phyloP scores from a whole-genome alignment of 2,329 filamentous ascomycete species.

The Hypocreales sp. region DNA sequence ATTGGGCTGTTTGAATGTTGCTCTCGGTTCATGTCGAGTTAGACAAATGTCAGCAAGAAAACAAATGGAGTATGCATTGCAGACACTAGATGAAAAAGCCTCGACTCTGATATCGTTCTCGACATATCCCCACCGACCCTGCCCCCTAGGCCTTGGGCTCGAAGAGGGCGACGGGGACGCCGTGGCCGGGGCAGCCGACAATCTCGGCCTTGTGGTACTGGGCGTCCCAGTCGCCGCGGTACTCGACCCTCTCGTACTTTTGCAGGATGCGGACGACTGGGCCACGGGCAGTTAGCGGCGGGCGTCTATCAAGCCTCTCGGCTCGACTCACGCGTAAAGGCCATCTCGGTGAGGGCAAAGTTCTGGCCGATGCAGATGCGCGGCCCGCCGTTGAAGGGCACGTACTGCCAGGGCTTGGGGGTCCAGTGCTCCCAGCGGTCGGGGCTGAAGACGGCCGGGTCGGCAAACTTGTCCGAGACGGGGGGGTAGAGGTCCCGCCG shows the following conservation, averaged over 20 bases:
- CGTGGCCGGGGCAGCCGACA: conserved; percentile 25
- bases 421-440: conserved; percentile 52
- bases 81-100: neutral
- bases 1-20: too few relatives aligned
- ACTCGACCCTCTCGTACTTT: conserved; percentile 39
- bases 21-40: too few relatives aligned
- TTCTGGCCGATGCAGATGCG: conserved; percentile 68
- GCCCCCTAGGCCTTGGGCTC: conserved; percentile 8
- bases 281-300: too few relatives aligned
- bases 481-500: conserved; percentile 45
- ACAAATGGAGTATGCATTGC: neutral
- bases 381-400: conserved; percentile 63
- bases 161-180: conserved; percentile 23
- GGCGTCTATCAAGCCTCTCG: too few relatives aligned
- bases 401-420: conserved; percentile 53
- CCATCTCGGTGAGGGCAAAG: conserved; percentile 64
- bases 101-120: conserved; percentile 1
- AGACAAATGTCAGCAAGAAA: too few relatives aligned
- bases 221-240: conserved; percentile 26
- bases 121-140: too few relatives aligned
- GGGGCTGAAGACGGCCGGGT: conserved; percentile 40
- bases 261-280: conserved; percentile 38
- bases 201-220: conserved; percentile 28
- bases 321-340: conserved; percentile 8
- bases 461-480: conserved; percentile 25